Base-by-base conservation (phyloP, 2,329 filamentous ascomycete genomes). In the Ophiostoma sp. region DNA sequence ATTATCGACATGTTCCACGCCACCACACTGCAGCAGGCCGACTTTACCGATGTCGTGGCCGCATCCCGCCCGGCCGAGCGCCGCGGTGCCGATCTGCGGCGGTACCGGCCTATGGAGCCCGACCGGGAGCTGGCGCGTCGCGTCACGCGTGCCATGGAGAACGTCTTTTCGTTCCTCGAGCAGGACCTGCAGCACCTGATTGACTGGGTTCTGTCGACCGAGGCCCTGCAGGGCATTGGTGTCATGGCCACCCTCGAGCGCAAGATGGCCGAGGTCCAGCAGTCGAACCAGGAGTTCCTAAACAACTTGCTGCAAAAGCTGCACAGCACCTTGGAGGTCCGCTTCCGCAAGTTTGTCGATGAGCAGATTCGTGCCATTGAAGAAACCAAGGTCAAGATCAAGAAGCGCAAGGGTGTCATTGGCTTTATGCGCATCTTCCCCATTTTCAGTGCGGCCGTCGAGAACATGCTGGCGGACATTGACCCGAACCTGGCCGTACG, bases 341-440 rank as follows among this genome's bases (percentile, higher is more conserved):
- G 93, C 2, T 98, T 97, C 84, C 90, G 88, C 75, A 94, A 93
- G 75, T 98, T 98, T 78, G 90, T 98, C 9, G 95, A 98, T 77
- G 94, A 97, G 76, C 96, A 99, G 81, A 92, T 98, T 74, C 93
- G 93, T 33, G 95, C 94, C 5, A 97, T 98, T 76, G 96, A 98
- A 82, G 96, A 98, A 75, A 98, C 95, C 52, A 98, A 98, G 83
- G 95, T 99, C 81, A 98, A 98, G 85, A 94, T 98, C 83, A 98
- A 97, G 86, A 98, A 98, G 86, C 92, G 96, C 77, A 98, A 97
- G 84, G 95, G 96, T 12, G 93, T 99, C 73, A 98, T 98, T 78
- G 91, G 91, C 19, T 98, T 98, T 82, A 95, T 98, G 85, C 93
- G 93, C 76, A 92, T 95, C 55, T 98, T 98, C 85, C 96, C 95